These are phyloP conservation scores for Suillus paluster DNA, from an alignment of 768 basidiomycete genomes.

Conservation along the genomic window DNA sequence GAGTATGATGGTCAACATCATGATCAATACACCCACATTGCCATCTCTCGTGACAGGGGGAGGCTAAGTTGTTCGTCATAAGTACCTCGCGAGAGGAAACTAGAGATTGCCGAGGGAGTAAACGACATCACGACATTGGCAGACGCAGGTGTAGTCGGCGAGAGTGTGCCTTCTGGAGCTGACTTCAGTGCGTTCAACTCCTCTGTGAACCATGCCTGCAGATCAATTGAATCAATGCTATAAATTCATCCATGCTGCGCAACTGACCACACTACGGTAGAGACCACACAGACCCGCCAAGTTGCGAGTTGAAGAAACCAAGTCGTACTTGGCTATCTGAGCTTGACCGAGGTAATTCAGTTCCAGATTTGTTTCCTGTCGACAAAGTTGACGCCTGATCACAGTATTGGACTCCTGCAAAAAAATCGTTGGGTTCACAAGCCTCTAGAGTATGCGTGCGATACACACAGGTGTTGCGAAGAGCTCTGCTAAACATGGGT, in stretches of 20 bases:
- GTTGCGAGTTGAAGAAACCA: conserved; percentile 74
- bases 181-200: conserved; percentile 73
- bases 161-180: conserved; percentile 50
- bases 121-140: conserved; percentile 46
- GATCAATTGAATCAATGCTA: conserved; percentile 9
- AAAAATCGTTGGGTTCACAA: conserved; percentile 7
- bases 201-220: conserved; percentile 83
- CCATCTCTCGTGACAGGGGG: conserved; percentile 88
- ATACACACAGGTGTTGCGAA: conserved; percentile 53
- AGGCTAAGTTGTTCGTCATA: conserved; percentile 60
- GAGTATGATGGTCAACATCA: conserved; percentile 12
- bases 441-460: background rate
- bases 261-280: conserved; percentile 83
- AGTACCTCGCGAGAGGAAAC: conserved; percentile 41
- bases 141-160: conserved; percentile 61
- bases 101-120: conserved; percentile 49
- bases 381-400: conserved; percentile 60
- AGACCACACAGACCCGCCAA: conserved; percentile 76
- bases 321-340: conserved; percentile 59
- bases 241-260: conserved; percentile 12
- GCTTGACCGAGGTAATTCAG: conserved; percentile 62
- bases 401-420: conserved; percentile 44
- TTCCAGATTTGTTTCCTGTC: conserved; percentile 83
- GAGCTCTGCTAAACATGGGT: conserved; percentile 71
- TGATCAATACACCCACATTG: conserved; percentile 62